These are phyloP conservation scores for Lachnellula arida DNA, from an alignment of 2,329 filamentous ascomycete species.

Conservation along the genomic window DNA sequence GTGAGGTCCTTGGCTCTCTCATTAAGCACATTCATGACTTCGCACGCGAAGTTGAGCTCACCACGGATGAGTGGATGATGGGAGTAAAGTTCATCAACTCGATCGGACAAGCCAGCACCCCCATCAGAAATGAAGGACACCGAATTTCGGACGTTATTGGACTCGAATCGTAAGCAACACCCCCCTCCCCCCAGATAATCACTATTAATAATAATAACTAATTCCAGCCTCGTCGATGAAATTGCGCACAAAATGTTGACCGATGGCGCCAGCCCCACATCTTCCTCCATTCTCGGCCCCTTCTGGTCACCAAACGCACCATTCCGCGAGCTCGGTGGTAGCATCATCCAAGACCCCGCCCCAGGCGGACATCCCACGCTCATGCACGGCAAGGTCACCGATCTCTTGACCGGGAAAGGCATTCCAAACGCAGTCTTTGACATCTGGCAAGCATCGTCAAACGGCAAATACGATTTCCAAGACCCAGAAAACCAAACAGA, in stretches of 20 bases:
- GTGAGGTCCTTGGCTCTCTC: conserved; percentile 57
- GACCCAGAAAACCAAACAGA: conserved; percentile 54
- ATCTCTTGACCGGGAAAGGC: conserved; percentile 29
- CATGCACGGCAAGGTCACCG: conserved; percentile 54
- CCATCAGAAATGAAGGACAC: conserved; percentile 68
- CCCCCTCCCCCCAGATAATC: neutral
- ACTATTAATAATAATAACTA: neutral
- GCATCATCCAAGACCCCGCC: conserved; percentile 50
- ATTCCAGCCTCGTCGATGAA: conserved; percentile 36
- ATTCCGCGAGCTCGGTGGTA: conserved; percentile 61
- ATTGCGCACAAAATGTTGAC: conserved; percentile 24
- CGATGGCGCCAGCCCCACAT: conserved; percentile 21
- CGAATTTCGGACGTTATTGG: conserved; percentile 70
- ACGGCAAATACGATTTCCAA: conserved; percentile 55
- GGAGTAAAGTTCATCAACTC: conserved; percentile 73
- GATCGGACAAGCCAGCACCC: conserved; percentile 62
- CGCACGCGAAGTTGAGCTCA: conserved; percentile 71
- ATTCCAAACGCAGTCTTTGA: conserved; percentile 51
- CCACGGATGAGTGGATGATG: conserved; percentile 70
- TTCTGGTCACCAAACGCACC: conserved; percentile 78
- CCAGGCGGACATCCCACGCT: conserved; percentile 49
- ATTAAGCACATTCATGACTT: conserved; percentile 76
- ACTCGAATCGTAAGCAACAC: conserved; percentile 56
- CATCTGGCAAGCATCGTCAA: conserved; percentile 60
- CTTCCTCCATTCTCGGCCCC: conserved; percentile 76